These are phyloP conservation scores for Castanea crenata DNA, from an alignment of 306 rosid species.

Conservation along the genomic window DNA sequence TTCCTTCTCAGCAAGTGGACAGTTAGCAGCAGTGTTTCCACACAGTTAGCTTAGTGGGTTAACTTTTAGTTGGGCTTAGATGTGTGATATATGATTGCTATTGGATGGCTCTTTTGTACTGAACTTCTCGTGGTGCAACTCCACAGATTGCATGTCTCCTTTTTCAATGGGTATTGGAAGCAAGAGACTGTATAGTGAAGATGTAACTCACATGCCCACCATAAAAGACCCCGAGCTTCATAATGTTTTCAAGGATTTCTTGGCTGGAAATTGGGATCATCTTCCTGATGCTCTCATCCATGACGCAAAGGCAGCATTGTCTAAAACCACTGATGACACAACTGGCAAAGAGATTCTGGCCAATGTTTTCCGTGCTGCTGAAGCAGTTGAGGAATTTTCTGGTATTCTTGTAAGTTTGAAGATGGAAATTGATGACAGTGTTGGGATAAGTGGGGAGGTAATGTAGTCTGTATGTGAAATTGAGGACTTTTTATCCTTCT, in stretches of 20 bases:
- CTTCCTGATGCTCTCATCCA: slow-evolving; percentile 42
- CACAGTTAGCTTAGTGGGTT: background rate
- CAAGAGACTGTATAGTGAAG: slow-evolving; percentile 54
- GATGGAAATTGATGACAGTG: slow-evolving; percentile 81
- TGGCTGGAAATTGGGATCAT: slow-evolving; percentile 73
- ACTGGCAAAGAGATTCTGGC: slow-evolving; percentile 59
- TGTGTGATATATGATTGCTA: background rate
- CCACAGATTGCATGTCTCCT: slow-evolving; percentile 55
- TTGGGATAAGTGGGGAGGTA: slow-evolving; percentile 92
- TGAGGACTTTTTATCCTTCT: background rate
- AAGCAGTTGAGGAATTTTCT: slow-evolving; percentile 82
- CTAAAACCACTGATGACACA: slow-evolving; percentile 63
- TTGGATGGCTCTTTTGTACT: slow-evolving; percentile 10
- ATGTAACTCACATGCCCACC: slow-evolving; percentile 52
- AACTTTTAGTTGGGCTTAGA: background rate
- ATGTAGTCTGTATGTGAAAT: background rate
- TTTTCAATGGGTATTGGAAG: slow-evolving; percentile 50
- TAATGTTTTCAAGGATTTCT: slow-evolving; percentile 72
- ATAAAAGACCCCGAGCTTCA: slow-evolving; percentile 60
- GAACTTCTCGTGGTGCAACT: slow-evolving; percentile 24
- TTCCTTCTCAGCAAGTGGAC: background rate
- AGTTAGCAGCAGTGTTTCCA: background rate
- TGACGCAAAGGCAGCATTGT: slow-evolving; percentile 57
- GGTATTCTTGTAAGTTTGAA: slow-evolving; percentile 54
- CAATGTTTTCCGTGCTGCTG: slow-evolving; percentile 74